Percentiles rank a stretch among this genome's conserved stretches.
Evolutionary conservation across 73 alveolate genomes (phyloP).

Genomic region (Paramecium bursaria): DNA sequence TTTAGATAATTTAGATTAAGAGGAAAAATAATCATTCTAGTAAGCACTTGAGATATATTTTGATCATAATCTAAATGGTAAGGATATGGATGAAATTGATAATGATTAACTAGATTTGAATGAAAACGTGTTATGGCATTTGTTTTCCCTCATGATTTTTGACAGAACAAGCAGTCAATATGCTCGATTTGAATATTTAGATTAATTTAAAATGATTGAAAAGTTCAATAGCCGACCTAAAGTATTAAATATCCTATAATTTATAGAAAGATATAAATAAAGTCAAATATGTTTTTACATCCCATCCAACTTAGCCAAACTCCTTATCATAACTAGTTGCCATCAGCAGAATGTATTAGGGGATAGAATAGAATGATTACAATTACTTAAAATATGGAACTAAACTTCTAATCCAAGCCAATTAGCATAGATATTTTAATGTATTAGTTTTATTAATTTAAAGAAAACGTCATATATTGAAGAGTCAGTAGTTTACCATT

Average conservation of each 20-base stretch:
- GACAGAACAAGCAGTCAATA: conserved; percentile 52
- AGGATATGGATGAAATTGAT: conserved; percentile 22
- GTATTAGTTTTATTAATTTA: background rate
- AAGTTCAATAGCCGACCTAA: conserved; percentile 26
- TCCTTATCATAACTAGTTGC: conserved; percentile 40
- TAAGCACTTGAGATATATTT: conserved; percentile 29
- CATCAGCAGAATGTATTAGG: conserved; percentile 43
- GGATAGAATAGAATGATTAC: conserved; percentile 55
- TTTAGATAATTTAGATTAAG: conserved; percentile 26
- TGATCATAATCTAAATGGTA: conserved; percentile 43
- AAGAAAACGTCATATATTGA: conserved; percentile 40
- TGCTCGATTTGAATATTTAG: conserved; percentile 51
- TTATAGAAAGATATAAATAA: conserved; percentile 28
- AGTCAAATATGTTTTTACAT: conserved; percentile 50
- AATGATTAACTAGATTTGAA: conserved; percentile 30
- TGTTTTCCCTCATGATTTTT: conserved; percentile 23
- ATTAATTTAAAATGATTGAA: conserved; percentile 12
- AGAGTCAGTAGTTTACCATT: conserved; percentile 41
- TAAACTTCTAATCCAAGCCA: conserved; percentile 22
- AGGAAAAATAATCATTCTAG: background rate
- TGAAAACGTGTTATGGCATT: conserved; percentile 33
- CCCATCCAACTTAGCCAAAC: conserved; percentile 59
- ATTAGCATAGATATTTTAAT: conserved; percentile 14
- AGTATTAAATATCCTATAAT: background rate
- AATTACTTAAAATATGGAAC: conserved; percentile 33